A percentile compares a stretch with the other conserved stretches of the same genome.
These are phyloP conservation scores for Talaromyces albobiverticillius DNA, from an alignment of 2,329 filamentous ascomycete genomes.

Conservation along the genomic window DNA sequence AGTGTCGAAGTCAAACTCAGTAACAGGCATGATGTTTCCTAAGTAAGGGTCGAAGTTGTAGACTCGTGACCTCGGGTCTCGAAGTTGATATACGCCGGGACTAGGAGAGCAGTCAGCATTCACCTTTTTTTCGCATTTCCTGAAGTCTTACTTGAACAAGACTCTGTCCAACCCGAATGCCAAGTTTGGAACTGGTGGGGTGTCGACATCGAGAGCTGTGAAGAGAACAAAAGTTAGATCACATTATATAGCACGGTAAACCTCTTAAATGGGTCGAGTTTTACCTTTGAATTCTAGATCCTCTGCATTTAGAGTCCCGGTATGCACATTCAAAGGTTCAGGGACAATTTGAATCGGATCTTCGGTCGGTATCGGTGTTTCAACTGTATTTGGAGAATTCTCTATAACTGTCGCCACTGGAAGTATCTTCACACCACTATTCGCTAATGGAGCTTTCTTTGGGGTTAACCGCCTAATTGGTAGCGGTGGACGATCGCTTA, in stretches of 20 bases:
- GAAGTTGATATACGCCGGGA: constrained; percentile 84
- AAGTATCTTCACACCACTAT: too few species aligned
- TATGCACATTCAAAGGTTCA: background rate
- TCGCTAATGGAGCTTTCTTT: too few species aligned
- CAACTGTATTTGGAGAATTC: too few species aligned
- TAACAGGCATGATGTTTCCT: constrained; percentile 85
- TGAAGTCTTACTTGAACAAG: constrained; percentile 70
- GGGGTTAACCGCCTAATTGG: too few species aligned
- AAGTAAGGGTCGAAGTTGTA: constrained; percentile 98
- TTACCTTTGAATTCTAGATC: constrained; percentile 7
- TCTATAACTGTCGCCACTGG: too few species aligned
- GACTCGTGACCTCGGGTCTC: constrained; percentile 80
- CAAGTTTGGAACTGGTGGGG: constrained; percentile 60
- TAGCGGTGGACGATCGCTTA: too few species aligned
- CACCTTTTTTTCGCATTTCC: background rate
- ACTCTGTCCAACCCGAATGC: constrained; percentile 78
- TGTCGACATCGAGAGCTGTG: constrained; percentile 40
- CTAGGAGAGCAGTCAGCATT: constrained; percentile 23
- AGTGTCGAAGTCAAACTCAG: constrained; percentile 87
- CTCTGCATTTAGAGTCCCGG: background rate
- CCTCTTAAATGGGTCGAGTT: background rate
- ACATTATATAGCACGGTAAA: background rate
- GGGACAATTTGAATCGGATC: too few species aligned
- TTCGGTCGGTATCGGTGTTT: too few species aligned
- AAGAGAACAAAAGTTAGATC: constrained; percentile 5